Percentiles rank a stretch among this genome's conserved stretches.
phyloP scores from a whole-genome alignment of 1,284 basidiomycete genomes.

The Ganoderma leucocontextum region DNA sequence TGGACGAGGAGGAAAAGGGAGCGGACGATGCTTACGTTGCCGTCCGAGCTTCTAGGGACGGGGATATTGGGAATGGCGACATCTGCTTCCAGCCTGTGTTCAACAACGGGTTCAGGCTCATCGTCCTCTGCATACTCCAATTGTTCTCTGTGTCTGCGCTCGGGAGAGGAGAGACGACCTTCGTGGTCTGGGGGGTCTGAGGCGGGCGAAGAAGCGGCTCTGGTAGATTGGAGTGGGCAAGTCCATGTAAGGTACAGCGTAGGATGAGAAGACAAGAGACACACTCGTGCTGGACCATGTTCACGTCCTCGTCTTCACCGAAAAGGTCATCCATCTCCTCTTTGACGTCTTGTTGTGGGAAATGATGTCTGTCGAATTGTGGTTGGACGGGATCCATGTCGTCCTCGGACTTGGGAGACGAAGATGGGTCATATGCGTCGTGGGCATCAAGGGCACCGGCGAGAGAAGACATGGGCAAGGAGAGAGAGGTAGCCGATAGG shows the following conservation, averaged over 20 bases:
- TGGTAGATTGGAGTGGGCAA: constrained; percentile 11
- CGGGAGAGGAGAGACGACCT: constrained; percentile 73
- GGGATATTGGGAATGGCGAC: constrained; percentile 83
- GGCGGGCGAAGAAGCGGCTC: constrained; percentile 44
- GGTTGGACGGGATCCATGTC: constrained; percentile 30
- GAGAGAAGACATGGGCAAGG: constrained; percentile 48
- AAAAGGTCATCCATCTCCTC: constrained; percentile 82
- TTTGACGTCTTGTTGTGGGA: constrained; percentile 45
- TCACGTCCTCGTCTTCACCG: constrained; percentile 72
- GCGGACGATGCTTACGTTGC: constrained; percentile 56
- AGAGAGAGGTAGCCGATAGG: background rate
- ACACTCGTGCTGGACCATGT: constrained; percentile 53
- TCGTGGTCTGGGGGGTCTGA: constrained; percentile 59
- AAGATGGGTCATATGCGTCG: constrained; percentile 4
- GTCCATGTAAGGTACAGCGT: constrained; percentile 8
- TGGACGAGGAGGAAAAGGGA: background rate
- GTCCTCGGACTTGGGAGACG: constrained; percentile 27
- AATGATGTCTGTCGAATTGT: constrained; percentile 17
- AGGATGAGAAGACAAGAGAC: constrained; percentile 7
- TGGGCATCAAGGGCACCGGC: constrained; percentile 46
- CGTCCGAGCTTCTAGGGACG: constrained; percentile 38
- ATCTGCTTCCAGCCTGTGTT: constrained; percentile 66
- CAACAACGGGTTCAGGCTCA: constrained; percentile 61
- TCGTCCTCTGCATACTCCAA: constrained; percentile 86
- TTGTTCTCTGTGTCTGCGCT: constrained; percentile 71